Conservation (phyloP, 2,329 filamentous ascomycete species). For the Phaeosphaeria sp. region DNA sequence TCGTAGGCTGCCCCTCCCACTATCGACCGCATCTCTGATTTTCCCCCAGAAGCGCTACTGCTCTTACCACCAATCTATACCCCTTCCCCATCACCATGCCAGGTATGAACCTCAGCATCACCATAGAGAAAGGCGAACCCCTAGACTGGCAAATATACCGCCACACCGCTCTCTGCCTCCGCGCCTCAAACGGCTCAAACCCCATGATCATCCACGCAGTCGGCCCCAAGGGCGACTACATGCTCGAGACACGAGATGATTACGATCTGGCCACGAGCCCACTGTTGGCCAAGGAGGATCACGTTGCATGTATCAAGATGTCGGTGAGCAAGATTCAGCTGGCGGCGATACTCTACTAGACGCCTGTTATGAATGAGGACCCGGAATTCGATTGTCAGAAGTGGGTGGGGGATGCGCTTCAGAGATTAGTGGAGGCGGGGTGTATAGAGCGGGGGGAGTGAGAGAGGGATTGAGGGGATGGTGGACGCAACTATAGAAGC, state of each 20-base stretch:
- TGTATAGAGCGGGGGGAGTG: not conserved
- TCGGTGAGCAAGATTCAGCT: not conserved
- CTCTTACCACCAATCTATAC: too few species aligned
- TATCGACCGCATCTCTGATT: too few species aligned
- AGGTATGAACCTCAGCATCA: not conserved
- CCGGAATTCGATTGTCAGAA: not conserved
- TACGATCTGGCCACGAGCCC: not conserved
- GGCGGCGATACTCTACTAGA: not conserved
- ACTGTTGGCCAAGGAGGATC: not conserved
- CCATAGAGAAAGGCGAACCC: not conserved
- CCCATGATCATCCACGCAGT: not conserved
- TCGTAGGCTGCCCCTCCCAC: too few species aligned
- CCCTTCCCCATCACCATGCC: too few species aligned
- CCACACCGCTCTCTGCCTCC: not conserved
- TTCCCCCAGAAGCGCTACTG: too few species aligned
- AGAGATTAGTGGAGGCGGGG: not conserved
- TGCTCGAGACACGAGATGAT: not conserved
- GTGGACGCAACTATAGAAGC: conserved; percentile 7
- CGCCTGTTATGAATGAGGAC: not conserved
- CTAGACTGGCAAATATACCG: not conserved
- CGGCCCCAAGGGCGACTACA: not conserved
- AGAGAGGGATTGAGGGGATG: conserved; percentile 2
- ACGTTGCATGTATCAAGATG: not conserved
- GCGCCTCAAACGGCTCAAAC: not conserved
- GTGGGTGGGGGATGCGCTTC: conserved; percentile 1